A percentile compares a stretch with the other conserved stretches of the same genome.
Conservation (phyloP, 441 rosid species). For the Biscutella auriculata region DNA sequence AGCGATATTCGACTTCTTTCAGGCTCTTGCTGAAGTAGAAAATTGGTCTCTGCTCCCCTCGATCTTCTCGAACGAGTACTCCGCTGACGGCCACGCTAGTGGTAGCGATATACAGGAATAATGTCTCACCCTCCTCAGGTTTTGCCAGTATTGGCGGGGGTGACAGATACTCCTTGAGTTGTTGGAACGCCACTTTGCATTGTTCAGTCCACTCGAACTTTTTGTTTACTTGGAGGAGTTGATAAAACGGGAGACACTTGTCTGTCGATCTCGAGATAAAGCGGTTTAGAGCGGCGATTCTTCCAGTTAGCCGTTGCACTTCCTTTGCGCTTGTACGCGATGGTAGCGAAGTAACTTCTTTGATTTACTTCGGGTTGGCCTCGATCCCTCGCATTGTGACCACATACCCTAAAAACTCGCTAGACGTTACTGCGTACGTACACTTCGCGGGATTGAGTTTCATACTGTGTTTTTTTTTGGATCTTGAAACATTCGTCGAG, state of each 20-base stretch:
- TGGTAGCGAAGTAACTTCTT: background rate
- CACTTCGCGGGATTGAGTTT: background rate
- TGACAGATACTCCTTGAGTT: too few relatives aligned
- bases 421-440: background rate
- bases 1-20: background rate
- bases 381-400: background rate
- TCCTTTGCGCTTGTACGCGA: background rate
- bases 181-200: too few relatives aligned
- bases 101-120: background rate
- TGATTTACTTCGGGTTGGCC: background rate
- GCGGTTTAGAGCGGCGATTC: background rate
- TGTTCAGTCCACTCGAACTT: background rate
- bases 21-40: background rate
- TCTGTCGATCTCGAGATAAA: background rate
- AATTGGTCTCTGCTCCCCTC: background rate
- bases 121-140: background rate
- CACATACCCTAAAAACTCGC: background rate
- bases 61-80: background rate
- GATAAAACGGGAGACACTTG: background rate
- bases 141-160: background rate
- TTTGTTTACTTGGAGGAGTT: background rate
- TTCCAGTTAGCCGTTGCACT: background rate
- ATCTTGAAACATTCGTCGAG: background rate
- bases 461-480: background rate
- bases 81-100: background rate